Evolutionary conservation across 2,329 filamentous ascomycete genomes (phyloP), one percentile per base, ranked within the genome.

Genomic region (Verticillium albo-atrum): DNA sequence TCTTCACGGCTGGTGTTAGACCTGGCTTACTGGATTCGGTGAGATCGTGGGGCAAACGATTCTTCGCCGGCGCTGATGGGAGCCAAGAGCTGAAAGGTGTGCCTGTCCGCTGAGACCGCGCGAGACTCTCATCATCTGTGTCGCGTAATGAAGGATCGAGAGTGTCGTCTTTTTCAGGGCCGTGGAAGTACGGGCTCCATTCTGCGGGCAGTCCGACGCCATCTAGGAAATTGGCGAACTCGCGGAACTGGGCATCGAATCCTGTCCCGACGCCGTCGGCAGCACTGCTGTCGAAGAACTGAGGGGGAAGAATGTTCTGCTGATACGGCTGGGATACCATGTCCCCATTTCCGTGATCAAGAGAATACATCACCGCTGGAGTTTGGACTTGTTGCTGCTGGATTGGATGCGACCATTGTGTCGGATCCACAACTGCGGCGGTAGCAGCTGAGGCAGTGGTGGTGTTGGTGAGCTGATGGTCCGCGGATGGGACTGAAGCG

Each of bases 11-110:
- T 42, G 32, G 30, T 32, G 12, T n/a, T 9, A 6, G 28, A 17
- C 4, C 28, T 23, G 26, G 53, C 67, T 61, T 59, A 69, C 68
- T 58, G 20, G 55, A 52, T n/a, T 68, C 66, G 5, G 61, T 54
- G 4, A 64, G 54, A n/a, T 60, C 59, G 32, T 65, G 67, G 1
- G 67, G 61, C 25, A 70, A 67, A 12, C 64, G 67, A 51, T 71
- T 69, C 0, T 65, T 69, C 4, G 65, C 64, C 1, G 73, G 72
- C 0, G 70, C 73, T 6, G 73, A 74, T 1, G 74, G 74, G 3
- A 75, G 59, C 74, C 74, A 75, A 1, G 70, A 72, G 58, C 66
- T 73, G 58, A 76, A 76, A 0, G 74, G 74, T 0, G 73, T 74
- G 0, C 72, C 72, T 2, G 70, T 64, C 3, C 71, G 62, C 27